Percentiles rank a stretch among this genome's conserved stretches.
These are phyloP conservation scores for Kodamaea fukazawae DNA, from an alignment of 805 yeast species.

Conservation along the genomic window DNA sequence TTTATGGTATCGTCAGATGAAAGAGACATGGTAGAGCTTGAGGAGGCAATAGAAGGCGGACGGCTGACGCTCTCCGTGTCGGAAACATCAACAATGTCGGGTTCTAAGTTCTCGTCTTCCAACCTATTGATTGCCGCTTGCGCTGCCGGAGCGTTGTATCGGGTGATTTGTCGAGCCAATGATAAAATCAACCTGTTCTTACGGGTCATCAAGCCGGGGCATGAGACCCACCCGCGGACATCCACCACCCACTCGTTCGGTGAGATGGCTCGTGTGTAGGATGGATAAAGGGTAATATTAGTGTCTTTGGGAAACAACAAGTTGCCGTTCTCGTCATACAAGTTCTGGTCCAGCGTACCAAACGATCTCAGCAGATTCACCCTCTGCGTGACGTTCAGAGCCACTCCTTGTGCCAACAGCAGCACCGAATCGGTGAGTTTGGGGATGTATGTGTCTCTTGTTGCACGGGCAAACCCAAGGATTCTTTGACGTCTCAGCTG, in stretches of 20 bases:
- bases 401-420: constrained; percentile 48
- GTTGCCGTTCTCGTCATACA: constrained; percentile 28
- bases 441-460: constrained; percentile 59
- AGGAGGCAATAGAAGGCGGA: constrained; percentile 1
- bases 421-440: constrained; percentile 46
- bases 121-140: constrained; percentile 22
- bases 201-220: constrained; percentile 68
- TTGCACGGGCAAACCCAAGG: constrained; percentile 50
- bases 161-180: constrained; percentile 65
- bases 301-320: constrained; percentile 54
- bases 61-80: constrained; percentile 1
- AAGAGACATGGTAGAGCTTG: background rate
- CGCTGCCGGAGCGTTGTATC: constrained; percentile 23
- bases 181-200: constrained; percentile 69
- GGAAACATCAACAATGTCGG: constrained; percentile 17
- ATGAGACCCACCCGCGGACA: constrained; percentile 68
- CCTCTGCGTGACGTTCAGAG: constrained; percentile 19
- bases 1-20: constrained; percentile 44
- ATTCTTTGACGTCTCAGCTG: constrained; percentile 42
- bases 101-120: constrained; percentile 26
- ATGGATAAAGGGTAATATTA: constrained; percentile 48
- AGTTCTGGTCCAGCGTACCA: constrained; percentile 6
- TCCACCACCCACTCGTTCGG: constrained; percentile 71
- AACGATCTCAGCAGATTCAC: constrained; percentile 18
- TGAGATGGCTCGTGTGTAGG: constrained; percentile 46